Evolutionary conservation across 495 filamentous ascomycete species (phyloP), one percentile per base, ranked within the genome.

Genomic region (Tuber umbilicatum): DNA sequence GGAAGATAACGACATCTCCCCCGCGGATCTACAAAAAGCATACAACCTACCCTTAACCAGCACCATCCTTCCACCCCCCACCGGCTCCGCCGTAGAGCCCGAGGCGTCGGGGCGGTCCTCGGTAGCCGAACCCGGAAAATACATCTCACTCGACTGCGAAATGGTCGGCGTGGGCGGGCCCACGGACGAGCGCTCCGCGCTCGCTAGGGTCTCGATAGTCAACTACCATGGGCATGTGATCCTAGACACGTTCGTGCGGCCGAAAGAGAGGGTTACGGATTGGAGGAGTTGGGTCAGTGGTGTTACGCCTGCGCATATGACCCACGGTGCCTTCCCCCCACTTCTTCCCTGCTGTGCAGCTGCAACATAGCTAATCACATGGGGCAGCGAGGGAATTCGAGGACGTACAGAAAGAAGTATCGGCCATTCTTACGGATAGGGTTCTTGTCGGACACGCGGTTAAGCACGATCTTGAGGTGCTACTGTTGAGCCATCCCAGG

Each of bases 81-180:
- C 71, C 43, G 70, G 73, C 69, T 38, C 69, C 40, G 37, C 43
- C 76, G 12, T 50, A n/a, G 47, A n/a, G 23, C n/a, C 10, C 10
- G 23, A 14, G 74, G 19, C 72, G 77, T 12, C 64, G 69, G 21
- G 71, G 72, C 7, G 70, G 74, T 12, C 75, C 78, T 79, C 3
- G 84, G 87, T 39, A 89, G 91, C 83, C 83, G 88, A 91, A 68
- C 81, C 91, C 68, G 94, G 94, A 71, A 95, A 93, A 87, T 98
- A 95, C 81, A 83, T 99, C 68, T 91, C 93, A 45, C 88, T 99
- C 68, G 96, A 99, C 85, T 98, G 95, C 84, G 95, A 99, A 85
- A 99, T 99, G 95, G 94, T 99, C 27, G 95, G 95, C 55, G 89
- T 93, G 17, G 93, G 93, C 2, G 89, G 91, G 1, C 86, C 87